These are phyloP conservation scores for Claviceps lovelessii DNA, from an alignment of 2,329 filamentous ascomycete genomes.

Conservation along the genomic window DNA sequence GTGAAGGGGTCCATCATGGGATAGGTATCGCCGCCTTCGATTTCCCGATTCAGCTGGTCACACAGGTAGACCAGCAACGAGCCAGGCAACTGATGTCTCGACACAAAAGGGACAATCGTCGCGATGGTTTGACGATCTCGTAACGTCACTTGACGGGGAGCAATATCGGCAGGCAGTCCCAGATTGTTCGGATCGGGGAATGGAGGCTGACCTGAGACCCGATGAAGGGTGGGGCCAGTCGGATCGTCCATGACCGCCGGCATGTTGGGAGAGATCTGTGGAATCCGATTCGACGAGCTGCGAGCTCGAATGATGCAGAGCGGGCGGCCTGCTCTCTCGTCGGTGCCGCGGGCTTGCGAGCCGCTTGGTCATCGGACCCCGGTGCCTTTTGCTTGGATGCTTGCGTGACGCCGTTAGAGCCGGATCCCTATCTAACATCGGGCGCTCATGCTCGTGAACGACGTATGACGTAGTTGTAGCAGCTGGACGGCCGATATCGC, in stretches of 20 bases:
- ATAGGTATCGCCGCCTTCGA: constrained; percentile 84
- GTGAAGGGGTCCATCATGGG: constrained; percentile 69
- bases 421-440: neutral
- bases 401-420: neutral
- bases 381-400: neutral
- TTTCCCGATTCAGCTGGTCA: constrained; percentile 77
- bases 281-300: neutral
- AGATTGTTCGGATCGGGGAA: constrained; percentile 49
- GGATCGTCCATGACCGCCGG: constrained; percentile 70
- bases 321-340: neutral
- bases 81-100: constrained; percentile 59
- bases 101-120: constrained; percentile 69
- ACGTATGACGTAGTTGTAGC: neutral
- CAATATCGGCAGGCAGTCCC: constrained; percentile 52
- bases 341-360: neutral
- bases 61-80: constrained; percentile 64
- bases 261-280: constrained; percentile 26
- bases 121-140: constrained; percentile 73
- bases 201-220: constrained; percentile 50
- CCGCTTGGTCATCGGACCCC: neutral
- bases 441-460: neutral
- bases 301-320: neutral
- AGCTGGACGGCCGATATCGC: neutral
- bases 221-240: constrained; percentile 53
- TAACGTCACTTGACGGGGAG: constrained; percentile 64